A percentile compares a stretch with the other conserved stretches of the same genome.
These are phyloP conservation scores for Leishmania major DNA, from an alignment of 208 protist genomes.

Conservation along the genomic window DNA sequence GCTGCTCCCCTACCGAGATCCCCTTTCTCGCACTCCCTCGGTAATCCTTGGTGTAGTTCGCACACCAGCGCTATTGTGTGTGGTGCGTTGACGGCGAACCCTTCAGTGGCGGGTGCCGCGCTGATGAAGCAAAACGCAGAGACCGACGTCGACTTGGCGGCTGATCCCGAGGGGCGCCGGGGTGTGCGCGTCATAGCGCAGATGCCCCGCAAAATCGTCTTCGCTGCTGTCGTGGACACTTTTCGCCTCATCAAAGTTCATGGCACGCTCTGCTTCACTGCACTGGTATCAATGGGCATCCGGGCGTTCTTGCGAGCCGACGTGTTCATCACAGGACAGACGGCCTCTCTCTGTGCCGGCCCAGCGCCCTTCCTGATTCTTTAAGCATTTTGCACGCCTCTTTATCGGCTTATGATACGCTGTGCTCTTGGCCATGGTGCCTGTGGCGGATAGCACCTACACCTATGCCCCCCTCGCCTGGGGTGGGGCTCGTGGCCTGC, in stretches of 20 bases:
- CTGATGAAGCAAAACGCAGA: background rate
- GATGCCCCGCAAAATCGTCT: conserved; percentile 13
- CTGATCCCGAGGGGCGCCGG: conserved; percentile 12
- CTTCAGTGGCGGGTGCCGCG: background rate
- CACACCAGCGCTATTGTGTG: background rate
- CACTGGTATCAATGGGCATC: conserved; percentile 26
- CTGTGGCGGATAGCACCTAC: conserved; percentile 21
- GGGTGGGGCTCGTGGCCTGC: conserved; percentile 18
- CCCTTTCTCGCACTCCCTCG: background rate
- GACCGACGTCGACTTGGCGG: conserved; percentile 4
- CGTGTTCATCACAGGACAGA: conserved; percentile 25
- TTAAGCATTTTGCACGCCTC: conserved; percentile 23
- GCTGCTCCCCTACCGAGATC: background rate
- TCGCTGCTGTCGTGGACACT: conserved; percentile 11
- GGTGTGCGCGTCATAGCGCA: conserved; percentile 19
- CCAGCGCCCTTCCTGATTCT: conserved; percentile 20
- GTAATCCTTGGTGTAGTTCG: background rate
- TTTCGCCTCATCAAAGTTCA: conserved; percentile 18
- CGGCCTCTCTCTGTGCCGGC: conserved; percentile 17
- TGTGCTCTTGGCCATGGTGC: conserved; percentile 20
- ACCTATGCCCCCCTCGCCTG: conserved; percentile 16
- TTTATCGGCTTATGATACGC: conserved; percentile 23
- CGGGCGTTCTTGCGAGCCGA: conserved; percentile 15
- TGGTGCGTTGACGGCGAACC: background rate
- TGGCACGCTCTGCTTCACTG: conserved; percentile 15